Evolutionary conservation across 768 basidiomycete species (phyloP).

Genomic region (Naganishia kalamii): DNA sequence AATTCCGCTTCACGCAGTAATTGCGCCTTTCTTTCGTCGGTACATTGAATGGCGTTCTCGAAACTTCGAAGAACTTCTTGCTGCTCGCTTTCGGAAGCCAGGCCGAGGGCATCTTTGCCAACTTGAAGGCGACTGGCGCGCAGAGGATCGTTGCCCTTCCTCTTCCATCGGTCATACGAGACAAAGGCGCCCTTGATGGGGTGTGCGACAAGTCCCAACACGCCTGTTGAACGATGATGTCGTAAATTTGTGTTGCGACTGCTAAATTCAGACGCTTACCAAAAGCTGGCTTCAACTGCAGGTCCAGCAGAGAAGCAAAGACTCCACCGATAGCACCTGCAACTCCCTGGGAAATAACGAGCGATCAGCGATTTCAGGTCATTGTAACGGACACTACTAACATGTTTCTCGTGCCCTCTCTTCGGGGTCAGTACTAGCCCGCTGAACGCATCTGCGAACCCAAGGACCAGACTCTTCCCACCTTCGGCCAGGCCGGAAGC

Average conservation of each 20-base stretch:
- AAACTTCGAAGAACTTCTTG: not conserved
- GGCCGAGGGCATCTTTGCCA: not conserved
- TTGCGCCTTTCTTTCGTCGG: not conserved
- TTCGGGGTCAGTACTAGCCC: constrained; percentile 49
- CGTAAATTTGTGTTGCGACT: not conserved
- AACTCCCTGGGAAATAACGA: not conserved
- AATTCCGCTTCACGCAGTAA: not conserved
- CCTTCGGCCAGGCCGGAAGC: constrained; percentile 52
- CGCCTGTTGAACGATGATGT: not conserved
- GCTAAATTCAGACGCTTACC: not conserved
- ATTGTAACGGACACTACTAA: constrained; percentile 20
- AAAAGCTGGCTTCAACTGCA: constrained; percentile 12
- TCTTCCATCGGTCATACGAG: constrained; percentile 5
- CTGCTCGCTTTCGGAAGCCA: not conserved
- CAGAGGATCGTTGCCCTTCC: not conserved
- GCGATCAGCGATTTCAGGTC: not conserved
- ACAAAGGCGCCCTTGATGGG: constrained; percentile 5
- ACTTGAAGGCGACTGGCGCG: not conserved
- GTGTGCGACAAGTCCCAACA: not conserved
- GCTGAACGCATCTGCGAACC: constrained; percentile 49
- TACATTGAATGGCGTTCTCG: not conserved
- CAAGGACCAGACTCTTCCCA: constrained; percentile 49
- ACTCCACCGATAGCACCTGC: not conserved
- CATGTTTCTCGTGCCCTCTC: constrained; percentile 48
- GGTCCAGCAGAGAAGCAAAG: not conserved